Base-by-base conservation (phyloP, 2,329 filamentous ascomycete genomes). In the Penicillium sp. region DNA sequence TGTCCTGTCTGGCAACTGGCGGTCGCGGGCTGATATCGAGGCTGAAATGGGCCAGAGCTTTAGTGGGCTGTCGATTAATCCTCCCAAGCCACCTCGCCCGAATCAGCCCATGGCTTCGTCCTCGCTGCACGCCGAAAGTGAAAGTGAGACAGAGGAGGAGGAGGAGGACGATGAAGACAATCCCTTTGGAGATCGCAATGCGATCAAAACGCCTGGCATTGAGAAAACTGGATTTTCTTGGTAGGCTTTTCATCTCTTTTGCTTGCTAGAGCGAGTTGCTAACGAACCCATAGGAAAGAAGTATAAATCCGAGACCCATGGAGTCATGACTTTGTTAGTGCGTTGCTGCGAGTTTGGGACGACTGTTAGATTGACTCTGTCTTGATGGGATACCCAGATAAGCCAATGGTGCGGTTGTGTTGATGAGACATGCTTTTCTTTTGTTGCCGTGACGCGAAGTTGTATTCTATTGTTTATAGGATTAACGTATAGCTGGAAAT, bases 151-250 rank as follows among this genome's bases (percentile, higher is more conserved):
- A 2, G 82, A 83, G 35, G 78, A 79, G 2, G 80, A 79, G 2
- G 80, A 85, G 2, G 88, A 90, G 7, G 88, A 90, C n/a, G 89
- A 92, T 45, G 90, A 92, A n/a, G 85, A 95, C 63, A 86, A 96
- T 71, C 92, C 92, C 0, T 96, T 96, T 74, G 91, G 90, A 4
- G 92, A 96, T 73, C 85, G 85, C 43, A 93, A 96, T 72, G 90
- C 87, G 14, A 76, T 78, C 39, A 64, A 63, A 22, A 75, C 75
- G 1, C 71, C 75, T 15, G 63, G 54, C 5, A 43, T 74, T 38
- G 75, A 76, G 52, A 71, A 65, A 28, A 55, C 67, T 6, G 71
- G 70, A 43, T 72, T 69, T 51, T 73, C 70, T 17, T 78, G 75
- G 76, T 77, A 72, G 50, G 73, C 67, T 7, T 41, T 14, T 34